Conservation (phyloP, 2,329 filamentous ascomycete species). For the Xylariaceae sp. region DNA sequence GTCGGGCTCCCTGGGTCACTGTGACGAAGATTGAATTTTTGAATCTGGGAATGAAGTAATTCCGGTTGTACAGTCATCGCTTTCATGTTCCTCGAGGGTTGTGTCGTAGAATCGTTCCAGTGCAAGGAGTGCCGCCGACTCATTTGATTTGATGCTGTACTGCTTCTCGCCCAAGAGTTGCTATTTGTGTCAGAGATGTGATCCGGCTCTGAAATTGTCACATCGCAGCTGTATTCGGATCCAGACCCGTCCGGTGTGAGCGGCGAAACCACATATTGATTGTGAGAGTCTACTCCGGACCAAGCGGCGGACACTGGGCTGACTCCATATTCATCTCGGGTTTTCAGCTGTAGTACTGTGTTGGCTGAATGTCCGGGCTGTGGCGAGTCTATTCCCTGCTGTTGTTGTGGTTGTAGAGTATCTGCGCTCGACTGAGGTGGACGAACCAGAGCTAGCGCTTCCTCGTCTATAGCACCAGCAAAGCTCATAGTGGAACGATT, state of each 20-base stretch:
- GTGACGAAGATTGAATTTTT: constrained; percentile 25
- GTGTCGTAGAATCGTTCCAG: constrained; percentile 15
- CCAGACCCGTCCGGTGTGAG: constrained; percentile 21
- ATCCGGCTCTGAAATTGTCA: constrained; percentile 1
- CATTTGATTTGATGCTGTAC: not conserved
- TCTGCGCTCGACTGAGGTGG: constrained; percentile 9
- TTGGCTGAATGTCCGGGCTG: constrained; percentile 25
- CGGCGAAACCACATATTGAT: constrained; percentile 30
- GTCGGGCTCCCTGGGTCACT: constrained; percentile 33
- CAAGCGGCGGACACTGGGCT: constrained; percentile 29
- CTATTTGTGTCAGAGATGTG: not conserved
- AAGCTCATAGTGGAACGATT: constrained; percentile 3
- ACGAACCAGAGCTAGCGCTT: constrained; percentile 15
- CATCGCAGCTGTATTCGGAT: constrained; percentile 16
- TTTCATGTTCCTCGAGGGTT: constrained; percentile 5
- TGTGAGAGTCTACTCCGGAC: constrained; percentile 14
- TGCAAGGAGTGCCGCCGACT: constrained; percentile 1
- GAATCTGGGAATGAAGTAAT: constrained; percentile 6
- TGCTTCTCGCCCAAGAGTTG: not conserved
- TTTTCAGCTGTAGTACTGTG: constrained; percentile 19
- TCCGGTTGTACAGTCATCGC: not conserved
- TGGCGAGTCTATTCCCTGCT: constrained; percentile 24
- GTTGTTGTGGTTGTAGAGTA: constrained; percentile 3
- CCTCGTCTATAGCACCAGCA: constrained; percentile 15
- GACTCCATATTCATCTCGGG: constrained; percentile 19